Conservation (phyloP, 2,329 filamentous ascomycete genomes). For the Trichoderma brevicompactum region DNA sequence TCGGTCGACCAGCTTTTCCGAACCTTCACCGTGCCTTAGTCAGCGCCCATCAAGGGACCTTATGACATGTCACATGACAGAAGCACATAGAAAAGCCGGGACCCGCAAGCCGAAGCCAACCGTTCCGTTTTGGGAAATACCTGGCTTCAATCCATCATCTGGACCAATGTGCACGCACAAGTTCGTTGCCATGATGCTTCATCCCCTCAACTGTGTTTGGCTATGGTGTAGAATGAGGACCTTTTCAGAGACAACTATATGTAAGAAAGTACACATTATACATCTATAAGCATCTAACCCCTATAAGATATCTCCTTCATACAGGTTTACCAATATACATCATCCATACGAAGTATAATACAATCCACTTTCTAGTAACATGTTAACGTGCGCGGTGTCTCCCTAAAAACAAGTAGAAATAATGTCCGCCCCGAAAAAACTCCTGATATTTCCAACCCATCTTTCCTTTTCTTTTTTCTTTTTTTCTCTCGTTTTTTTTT, state of each 20-base stretch:
- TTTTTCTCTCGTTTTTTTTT: no score
- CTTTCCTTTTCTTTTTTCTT: no score
- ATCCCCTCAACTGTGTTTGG: neutral
- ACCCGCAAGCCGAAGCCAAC: neutral
- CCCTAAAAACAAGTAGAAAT: no score
- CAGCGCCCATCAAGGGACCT: neutral
- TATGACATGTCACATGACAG: constrained; percentile 9
- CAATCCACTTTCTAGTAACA: neutral
- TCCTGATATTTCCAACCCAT: no score
- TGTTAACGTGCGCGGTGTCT: no score
- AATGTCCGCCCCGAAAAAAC: no score
- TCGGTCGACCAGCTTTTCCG: constrained; percentile 23
- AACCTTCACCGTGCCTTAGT: constrained; percentile 18
- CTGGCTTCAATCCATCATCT: neutral
- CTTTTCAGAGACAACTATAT: no score
- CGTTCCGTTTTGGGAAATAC: neutral
- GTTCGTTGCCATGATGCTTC: neutral
- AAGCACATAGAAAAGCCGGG: constrained; percentile 1
- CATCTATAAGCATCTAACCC: no score
- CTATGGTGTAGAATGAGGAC: neutral
- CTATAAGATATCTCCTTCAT: neutral
- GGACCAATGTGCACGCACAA: neutral
- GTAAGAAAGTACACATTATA: no score
- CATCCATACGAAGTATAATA: neutral
- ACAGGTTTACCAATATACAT: neutral